Conservation (phyloP, 768 basidiomycete genomes). For the Fibroporia radiculosa region DNA sequence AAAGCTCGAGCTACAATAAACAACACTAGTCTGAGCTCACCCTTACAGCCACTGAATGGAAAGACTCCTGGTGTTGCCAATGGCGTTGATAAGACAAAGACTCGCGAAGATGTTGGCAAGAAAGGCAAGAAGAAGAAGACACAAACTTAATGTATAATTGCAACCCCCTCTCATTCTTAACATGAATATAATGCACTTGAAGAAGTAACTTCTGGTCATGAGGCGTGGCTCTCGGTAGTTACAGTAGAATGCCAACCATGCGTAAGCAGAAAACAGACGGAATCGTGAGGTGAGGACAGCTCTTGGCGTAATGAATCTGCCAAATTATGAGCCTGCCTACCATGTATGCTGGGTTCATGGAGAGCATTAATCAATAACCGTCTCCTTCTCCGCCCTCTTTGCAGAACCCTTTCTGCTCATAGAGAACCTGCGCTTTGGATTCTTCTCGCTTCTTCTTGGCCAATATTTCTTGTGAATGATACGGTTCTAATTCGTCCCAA, state of each 20-base stretch:
- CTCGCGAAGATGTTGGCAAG: constrained; percentile 28
- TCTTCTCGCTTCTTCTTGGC: constrained; percentile 77
- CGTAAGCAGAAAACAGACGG: not conserved
- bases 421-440: constrained; percentile 73
- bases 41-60: constrained; percentile 16
- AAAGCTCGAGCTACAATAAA: constrained; percentile 7
- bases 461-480: constrained; percentile 69
- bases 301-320: constrained; percentile 33
- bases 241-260: not conserved
- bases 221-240: too few relatives aligned
- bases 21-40: constrained; percentile 3
- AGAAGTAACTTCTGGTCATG: too few relatives aligned
- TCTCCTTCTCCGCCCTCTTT: constrained; percentile 96
- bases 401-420: constrained; percentile 82
- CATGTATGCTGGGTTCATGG: constrained; percentile 1
- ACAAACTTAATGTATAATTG: constrained; percentile 2
- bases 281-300: constrained; percentile 8
- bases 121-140: constrained; percentile 44
- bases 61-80: constrained; percentile 18
- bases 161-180: not conserved
- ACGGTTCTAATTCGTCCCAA: constrained; percentile 57
- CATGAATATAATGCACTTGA: too few relatives aligned
- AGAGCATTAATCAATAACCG: constrained; percentile 55
- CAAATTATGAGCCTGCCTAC: constrained; percentile 18
- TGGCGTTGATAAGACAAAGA: constrained; percentile 34